Percentiles rank a stretch among this genome's conserved stretches.
These are phyloP conservation scores for Agaricus subrufescens DNA, from an alignment of 768 basidiomycete species.

Conservation along the genomic window DNA sequence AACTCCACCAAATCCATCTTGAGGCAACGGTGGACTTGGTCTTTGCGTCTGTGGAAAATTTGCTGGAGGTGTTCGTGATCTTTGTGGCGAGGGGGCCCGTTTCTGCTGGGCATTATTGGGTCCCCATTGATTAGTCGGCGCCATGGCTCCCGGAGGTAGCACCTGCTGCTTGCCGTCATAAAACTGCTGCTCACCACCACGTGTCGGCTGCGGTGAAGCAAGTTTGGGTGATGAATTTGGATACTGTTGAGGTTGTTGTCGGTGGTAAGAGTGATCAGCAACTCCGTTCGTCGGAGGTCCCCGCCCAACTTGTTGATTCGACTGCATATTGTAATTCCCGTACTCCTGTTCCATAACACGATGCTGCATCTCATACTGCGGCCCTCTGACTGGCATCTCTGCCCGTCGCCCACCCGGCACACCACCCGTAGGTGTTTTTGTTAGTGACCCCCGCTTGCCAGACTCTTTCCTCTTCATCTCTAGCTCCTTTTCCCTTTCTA, in stretches of 20 bases:
- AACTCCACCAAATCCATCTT: slow-evolving; percentile 23
- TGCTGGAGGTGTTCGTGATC: slow-evolving; percentile 52
- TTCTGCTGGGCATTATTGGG: slow-evolving; percentile 17
- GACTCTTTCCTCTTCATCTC: slow-evolving; percentile 54
- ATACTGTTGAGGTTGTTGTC: slow-evolving; percentile 20
- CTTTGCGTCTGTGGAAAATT: slow-evolving; percentile 14
- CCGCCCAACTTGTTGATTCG: slow-evolving; percentile 21
- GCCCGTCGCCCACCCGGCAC: slow-evolving; percentile 57
- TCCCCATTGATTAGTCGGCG: slow-evolving; percentile 41
- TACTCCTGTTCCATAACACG: slow-evolving; percentile 91
- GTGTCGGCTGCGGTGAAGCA: slow-evolving; percentile 24
- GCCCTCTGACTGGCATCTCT: slow-evolving; percentile 83
- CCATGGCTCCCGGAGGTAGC: slow-evolving; percentile 60
- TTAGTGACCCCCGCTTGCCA: slow-evolving; percentile 55
- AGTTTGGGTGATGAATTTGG: slow-evolving; percentile 14
- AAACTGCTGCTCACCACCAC: slow-evolving; percentile 31
- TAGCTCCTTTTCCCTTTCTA: slow-evolving; percentile 43
- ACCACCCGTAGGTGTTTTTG: slow-evolving; percentile 52
- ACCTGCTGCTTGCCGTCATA: slow-evolving; percentile 35
- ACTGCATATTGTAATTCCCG: slow-evolving; percentile 37
- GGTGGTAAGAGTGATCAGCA: slow-evolving; percentile 25
- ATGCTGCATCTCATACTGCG: slow-evolving; percentile 93
- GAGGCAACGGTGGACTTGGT: slow-evolving; percentile 16
- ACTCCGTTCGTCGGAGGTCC: slow-evolving; percentile 12
- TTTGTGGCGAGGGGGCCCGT: slow-evolving; percentile 21